Conservation (phyloP, 2,329 filamentous ascomycete genomes). For the Fusarium subtropicale region DNA sequence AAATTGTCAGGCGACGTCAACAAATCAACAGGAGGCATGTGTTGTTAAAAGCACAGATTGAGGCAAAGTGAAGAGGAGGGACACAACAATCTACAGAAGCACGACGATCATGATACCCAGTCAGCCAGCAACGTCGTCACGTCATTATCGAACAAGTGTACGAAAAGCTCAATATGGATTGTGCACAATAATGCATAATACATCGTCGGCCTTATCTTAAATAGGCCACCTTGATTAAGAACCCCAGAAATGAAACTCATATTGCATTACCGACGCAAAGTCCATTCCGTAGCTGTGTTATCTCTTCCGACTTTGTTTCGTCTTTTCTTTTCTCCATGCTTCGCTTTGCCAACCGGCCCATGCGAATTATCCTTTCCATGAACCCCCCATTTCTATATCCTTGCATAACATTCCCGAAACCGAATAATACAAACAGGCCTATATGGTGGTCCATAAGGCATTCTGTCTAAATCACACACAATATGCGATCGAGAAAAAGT, state of each 20-base stretch:
- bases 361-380: conserved; percentile 37
- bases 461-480: conserved; percentile 28
- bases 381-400: conserved; percentile 41
- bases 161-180: conserved; percentile 45
- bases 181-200: conserved; percentile 53
- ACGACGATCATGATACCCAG: conserved; percentile 51
- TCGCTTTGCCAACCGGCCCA: conserved; percentile 41
- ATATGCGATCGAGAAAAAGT: conserved; percentile 24
- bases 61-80: conserved; percentile 22
- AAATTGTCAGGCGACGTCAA: conserved; percentile 58
- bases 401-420: conserved; percentile 31
- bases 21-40: conserved; percentile 57
- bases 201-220: conserved; percentile 35
- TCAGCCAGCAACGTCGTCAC: conserved; percentile 41
- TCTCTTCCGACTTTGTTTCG: conserved; percentile 40
- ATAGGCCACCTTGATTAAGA: conserved; percentile 36
- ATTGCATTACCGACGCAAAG: conserved; percentile 49
- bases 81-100: conserved; percentile 35
- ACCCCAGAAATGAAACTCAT: conserved; percentile 41
- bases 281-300: conserved; percentile 38
- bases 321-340: conserved; percentile 36
- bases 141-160: conserved; percentile 44
- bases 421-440: conserved; percentile 31
- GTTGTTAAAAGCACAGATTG: conserved; percentile 56
- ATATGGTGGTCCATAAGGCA: conserved; percentile 26